Percentiles rank a stretch among this genome's conserved stretches.
Conservation (phyloP, 139 green algal species). For the Astrephomene gubernaculifera region DNA sequence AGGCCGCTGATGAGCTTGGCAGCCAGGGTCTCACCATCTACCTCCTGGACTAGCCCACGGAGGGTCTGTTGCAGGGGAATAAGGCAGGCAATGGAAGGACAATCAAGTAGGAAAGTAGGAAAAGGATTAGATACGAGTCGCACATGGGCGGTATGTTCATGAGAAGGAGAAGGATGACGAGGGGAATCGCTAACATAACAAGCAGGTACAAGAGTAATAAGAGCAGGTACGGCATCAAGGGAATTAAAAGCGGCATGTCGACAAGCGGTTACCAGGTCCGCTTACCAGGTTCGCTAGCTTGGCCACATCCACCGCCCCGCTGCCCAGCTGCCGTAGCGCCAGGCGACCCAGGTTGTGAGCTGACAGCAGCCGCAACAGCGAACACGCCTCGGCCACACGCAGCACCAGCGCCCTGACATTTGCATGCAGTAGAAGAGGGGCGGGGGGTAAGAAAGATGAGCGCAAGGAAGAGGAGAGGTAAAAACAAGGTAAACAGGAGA, state of each 20-base stretch:
- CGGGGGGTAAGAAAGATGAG: neutral
- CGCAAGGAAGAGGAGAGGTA: too few species aligned
- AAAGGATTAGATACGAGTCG: too few species aligned
- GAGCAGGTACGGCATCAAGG: too few species aligned
- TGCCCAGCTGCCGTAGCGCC: constrained; percentile 59
- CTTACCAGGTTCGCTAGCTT: constrained; percentile 52
- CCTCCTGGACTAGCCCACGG: constrained; percentile 72
- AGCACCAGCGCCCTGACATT: constrained; percentile 56
- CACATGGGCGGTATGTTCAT: too few species aligned
- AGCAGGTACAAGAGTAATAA: too few species aligned
- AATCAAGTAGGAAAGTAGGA: too few species aligned
- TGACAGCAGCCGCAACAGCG: constrained; percentile 69
- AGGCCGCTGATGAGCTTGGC: constrained; percentile 76
- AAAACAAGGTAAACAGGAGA: too few species aligned
- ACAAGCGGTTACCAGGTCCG: too few species aligned
- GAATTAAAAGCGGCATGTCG: too few species aligned
- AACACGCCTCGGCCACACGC: constrained; percentile 65
- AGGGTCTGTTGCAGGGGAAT: constrained; percentile 52
- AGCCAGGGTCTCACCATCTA: constrained; percentile 70
- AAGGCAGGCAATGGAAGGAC: neutral
- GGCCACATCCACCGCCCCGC: neutral
- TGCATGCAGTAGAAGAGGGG: neutral
- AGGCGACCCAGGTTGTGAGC: constrained; percentile 69
- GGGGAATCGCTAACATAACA: too few species aligned
- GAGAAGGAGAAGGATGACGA: too few species aligned